Conservation (phyloP, 768 basidiomycete genomes). For the Serpula lacrymans region DNA sequence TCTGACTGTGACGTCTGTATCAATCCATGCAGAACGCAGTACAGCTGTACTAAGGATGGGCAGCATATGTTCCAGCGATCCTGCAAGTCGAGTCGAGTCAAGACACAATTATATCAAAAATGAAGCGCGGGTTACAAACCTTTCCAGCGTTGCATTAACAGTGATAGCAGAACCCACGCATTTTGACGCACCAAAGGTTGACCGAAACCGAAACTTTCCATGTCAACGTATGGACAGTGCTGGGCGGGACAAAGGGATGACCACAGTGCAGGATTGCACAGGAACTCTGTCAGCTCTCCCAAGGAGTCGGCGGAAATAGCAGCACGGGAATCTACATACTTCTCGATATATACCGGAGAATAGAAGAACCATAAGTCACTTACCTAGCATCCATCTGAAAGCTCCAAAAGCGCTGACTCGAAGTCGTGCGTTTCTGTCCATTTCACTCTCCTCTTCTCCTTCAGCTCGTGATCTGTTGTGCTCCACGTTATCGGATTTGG, state of each 20-base stretch:
- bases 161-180: slow-evolving; percentile 58
- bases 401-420: slow-evolving; percentile 68
- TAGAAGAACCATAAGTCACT: slow-evolving; percentile 17
- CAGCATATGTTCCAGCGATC: slow-evolving; percentile 28
- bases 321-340: slow-evolving; percentile 8
- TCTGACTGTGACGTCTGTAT: slow-evolving; percentile 69
- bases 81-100: slow-evolving; percentile 23
- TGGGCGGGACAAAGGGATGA: slow-evolving; percentile 47
- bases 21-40: slow-evolving; percentile 68
- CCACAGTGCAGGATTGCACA: slow-evolving; percentile 57
- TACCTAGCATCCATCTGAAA: slow-evolving; percentile 61
- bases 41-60: slow-evolving; percentile 52
- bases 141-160: slow-evolving; percentile 41
- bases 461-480: slow-evolving; percentile 45
- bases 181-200: slow-evolving; percentile 75
- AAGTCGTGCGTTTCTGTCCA: slow-evolving; percentile 67
- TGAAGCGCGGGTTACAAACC: slow-evolving; percentile 27
- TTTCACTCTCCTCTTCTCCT: slow-evolving; percentile 63
- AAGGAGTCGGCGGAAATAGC: not conserved
- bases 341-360: not conserved
- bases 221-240: slow-evolving; percentile 38
- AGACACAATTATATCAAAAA: slow-evolving; percentile 5
- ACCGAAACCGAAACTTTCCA: slow-evolving; percentile 51
- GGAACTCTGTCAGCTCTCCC: slow-evolving; percentile 36
- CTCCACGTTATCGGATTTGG: slow-evolving; percentile 18